These are phyloP conservation scores for Pulveroboletus ravenelii DNA, from an alignment of 768 basidiomycete species.

Conservation along the genomic window DNA sequence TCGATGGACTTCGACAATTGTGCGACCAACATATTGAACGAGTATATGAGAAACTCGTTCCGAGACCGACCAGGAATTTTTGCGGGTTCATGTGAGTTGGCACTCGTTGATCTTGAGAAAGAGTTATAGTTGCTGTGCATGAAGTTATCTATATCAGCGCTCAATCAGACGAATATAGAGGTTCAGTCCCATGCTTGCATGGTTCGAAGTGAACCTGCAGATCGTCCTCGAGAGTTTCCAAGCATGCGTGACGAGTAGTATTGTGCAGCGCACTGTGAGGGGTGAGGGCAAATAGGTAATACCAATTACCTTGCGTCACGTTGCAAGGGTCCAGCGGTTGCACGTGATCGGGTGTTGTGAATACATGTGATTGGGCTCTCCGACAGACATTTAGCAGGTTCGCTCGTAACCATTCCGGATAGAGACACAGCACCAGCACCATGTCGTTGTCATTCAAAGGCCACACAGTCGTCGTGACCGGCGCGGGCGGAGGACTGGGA, in stretches of 20 bases:
- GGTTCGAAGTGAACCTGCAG: no score
- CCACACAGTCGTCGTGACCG: conserved; percentile 91
- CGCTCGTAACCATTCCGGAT: no score
- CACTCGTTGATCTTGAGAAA: not conserved
- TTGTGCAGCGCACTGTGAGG: no score
- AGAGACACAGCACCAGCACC: not conserved
- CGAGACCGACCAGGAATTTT: not conserved
- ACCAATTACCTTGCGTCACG: no score
- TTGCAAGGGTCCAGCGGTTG: no score
- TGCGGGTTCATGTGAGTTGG: not conserved
- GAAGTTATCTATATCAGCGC: not conserved
- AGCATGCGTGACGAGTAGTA: no score
- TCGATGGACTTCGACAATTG: not conserved
- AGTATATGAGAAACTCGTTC: not conserved
- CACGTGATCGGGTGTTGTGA: no score
- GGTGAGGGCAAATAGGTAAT: no score
- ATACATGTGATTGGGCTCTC: conserved; percentile 7
- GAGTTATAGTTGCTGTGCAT: not conserved
- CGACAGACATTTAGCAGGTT: no score
- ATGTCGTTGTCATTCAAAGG: conserved; percentile 72
- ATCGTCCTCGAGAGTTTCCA: no score
- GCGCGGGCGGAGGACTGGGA: conserved; percentile 93
- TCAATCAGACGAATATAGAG: no score
- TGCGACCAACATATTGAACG: not conserved
- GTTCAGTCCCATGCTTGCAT: no score